phyloP scores from a whole-genome alignment of 176 grass and related monocot species.

The Chloris gayana region DNA sequence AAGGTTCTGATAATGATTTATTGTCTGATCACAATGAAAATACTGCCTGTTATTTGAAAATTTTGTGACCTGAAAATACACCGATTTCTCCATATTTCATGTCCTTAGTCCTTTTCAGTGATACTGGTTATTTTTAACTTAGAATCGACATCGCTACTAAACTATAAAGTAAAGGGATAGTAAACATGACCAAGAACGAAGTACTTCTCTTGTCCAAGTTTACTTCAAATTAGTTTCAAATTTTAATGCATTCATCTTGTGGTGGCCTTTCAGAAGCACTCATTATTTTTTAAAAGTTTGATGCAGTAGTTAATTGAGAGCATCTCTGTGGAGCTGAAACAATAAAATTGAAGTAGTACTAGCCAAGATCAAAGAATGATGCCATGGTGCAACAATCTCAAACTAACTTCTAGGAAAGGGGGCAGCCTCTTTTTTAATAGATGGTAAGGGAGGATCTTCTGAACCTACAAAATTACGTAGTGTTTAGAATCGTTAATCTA shows the following conservation, averaged over 20 bases:
- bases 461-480: not conserved
- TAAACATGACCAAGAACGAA: not conserved
- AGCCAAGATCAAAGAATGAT: not conserved
- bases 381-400: not conserved
- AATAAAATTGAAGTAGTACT: not conserved
- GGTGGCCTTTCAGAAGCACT: not conserved
- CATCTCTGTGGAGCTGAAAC: not conserved
- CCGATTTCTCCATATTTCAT: conserved; percentile 7
- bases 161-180: not conserved
- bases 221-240: not conserved
- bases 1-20: not conserved
- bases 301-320: not conserved
- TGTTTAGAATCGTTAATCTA: not conserved
- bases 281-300: not conserved
- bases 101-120: not conserved
- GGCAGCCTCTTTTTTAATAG: not conserved
- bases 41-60: not conserved
- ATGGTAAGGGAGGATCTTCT: not conserved
- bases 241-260: not conserved
- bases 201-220: not conserved
- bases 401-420: not conserved
- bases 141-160: not conserved
- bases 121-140: not conserved
- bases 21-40: conserved; percentile 9
- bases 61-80: not conserved